Conservation (phyloP, 805 yeast species). For the Starmerella ratchasimensis region DNA sequence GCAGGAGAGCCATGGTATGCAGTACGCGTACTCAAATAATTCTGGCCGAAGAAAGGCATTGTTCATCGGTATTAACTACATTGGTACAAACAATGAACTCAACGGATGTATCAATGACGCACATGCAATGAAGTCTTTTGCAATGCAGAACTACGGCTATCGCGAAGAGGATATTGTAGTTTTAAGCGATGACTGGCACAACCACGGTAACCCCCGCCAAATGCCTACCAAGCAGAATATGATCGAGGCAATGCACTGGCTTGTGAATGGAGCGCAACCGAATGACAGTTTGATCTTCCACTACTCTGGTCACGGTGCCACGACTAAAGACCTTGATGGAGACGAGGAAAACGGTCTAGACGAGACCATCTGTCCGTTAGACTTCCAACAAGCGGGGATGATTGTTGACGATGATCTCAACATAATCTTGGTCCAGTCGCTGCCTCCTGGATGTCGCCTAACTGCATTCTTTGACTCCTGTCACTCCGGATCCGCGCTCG, state of each 20-base stretch:
- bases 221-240: slow-evolving; percentile 60
- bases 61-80: slow-evolving; percentile 65
- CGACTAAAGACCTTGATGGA: slow-evolving; percentile 50
- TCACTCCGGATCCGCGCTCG: slow-evolving; percentile 74
- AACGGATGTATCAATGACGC: slow-evolving; percentile 76
- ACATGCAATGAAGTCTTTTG: slow-evolving; percentile 32
- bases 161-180: slow-evolving; percentile 29
- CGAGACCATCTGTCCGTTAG: slow-evolving; percentile 61
- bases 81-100: slow-evolving; percentile 46
- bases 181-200: slow-evolving; percentile 28
- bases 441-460: slow-evolving; percentile 59
- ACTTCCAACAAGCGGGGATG: slow-evolving; percentile 52
- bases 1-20: slow-evolving; percentile 27
- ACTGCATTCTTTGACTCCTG: slow-evolving; percentile 77
- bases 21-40: slow-evolving; percentile 53
- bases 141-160: slow-evolving; percentile 29
- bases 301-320: slow-evolving; percentile 81
- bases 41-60: slow-evolving; percentile 62
- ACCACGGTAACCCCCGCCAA: slow-evolving; percentile 26
- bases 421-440: slow-evolving; percentile 51
- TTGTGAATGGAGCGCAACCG: slow-evolving; percentile 55
- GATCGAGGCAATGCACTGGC: slow-evolving; percentile 69
- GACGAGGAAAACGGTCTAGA: slow-evolving; percentile 67
- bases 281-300: slow-evolving; percentile 72
- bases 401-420: slow-evolving; percentile 66